Evolutionary conservation across 768 basidiomycete genomes (phyloP).

Genomic region (Auricularia sp.): DNA sequence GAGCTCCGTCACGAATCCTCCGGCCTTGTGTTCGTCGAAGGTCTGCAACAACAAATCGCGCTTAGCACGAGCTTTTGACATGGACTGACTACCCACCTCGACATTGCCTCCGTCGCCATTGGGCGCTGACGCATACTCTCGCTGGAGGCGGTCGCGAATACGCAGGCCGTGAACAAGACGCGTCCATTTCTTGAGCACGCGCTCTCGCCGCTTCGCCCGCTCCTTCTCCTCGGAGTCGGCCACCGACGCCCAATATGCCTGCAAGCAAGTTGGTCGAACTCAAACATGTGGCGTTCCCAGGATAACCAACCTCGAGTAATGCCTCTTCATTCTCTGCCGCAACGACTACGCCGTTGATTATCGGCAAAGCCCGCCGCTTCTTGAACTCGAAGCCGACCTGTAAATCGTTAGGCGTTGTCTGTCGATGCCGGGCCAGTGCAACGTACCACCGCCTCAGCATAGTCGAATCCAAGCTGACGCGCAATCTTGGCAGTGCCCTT

Average conservation of each 20-base stretch:
- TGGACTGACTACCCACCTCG: background rate
- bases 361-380: slow-evolving; percentile 78
- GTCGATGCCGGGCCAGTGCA: slow-evolving; percentile 1
- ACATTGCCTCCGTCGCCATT: background rate
- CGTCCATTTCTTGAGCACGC: slow-evolving; percentile 79
- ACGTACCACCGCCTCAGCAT: slow-evolving; percentile 91
- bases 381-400: slow-evolving; percentile 96
- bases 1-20: slow-evolving; percentile 58
- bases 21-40: slow-evolving; percentile 20
- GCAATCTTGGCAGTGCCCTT: slow-evolving; percentile 87
- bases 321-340: slow-evolving; percentile 68
- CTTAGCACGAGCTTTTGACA: background rate
- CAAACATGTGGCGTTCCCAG: too few relatives aligned
- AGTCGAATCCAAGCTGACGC: slow-evolving; percentile 75
- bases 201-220: slow-evolving; percentile 62
- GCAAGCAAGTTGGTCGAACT: background rate
- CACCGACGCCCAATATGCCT: slow-evolving; percentile 85
- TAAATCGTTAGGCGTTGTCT: slow-evolving; percentile 6
- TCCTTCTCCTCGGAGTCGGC: slow-evolving; percentile 70
- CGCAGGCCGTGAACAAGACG: slow-evolving; percentile 81
- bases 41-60: background rate
- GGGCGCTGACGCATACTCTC: slow-evolving; percentile 44
- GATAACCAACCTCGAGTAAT: slow-evolving; percentile 57
- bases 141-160: slow-evolving; percentile 72
- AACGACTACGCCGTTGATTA: slow-evolving; percentile 78